Base-by-base conservation (phyloP, 1,139 yeast species). In the Geotrichum histeridarum region DNA sequence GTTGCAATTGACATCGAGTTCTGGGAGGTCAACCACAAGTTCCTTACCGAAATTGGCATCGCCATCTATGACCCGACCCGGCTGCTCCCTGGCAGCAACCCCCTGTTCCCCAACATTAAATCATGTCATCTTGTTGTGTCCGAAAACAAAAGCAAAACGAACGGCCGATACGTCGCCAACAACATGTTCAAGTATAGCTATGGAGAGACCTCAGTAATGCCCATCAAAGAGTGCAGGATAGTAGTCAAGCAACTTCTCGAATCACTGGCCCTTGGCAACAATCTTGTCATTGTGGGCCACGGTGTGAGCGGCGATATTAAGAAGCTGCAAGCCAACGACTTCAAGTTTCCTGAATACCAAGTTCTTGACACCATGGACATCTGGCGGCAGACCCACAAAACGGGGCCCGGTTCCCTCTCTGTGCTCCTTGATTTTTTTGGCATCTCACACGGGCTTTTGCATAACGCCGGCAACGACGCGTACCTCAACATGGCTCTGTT, bases 391-490 rank as follows among this genome's bases (percentile, higher is more conserved):
- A 55, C 55, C 12, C 49, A 48, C n/a, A 66, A 70, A 5, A 63
- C 73, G 7, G 71, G 80, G 4, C 70, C 75, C 48, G 75, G 79
- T 3, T 76, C 79, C 14, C 69, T 86, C 51, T 77, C 78, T 7
- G 79, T 75, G 48, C 74, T 82, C 1, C 70, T 86, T 22, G 71
- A 77, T 48, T 68, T 74, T 51, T 72, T 83, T 31, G 72, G 76
- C 7, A 74, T 87, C 6, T 88, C 90, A 0, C 81, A 82, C 64
- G 76, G 84, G 0, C 78, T 75, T 58, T 69, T 86, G 48, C 95
- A 86, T 65, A 87, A 87, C 64, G 95, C 91, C 1, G 91, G 86
- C n/a, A 87, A 87, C 64, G 95, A 87, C 67, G 83, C 94, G 1
- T 83, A 83, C 63, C 84, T 78, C 61, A 86, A 94, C 0, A 67